Evolutionary conservation across 208 protist species (phyloP).

Genomic region (Trypanosoma vivax): DNA sequence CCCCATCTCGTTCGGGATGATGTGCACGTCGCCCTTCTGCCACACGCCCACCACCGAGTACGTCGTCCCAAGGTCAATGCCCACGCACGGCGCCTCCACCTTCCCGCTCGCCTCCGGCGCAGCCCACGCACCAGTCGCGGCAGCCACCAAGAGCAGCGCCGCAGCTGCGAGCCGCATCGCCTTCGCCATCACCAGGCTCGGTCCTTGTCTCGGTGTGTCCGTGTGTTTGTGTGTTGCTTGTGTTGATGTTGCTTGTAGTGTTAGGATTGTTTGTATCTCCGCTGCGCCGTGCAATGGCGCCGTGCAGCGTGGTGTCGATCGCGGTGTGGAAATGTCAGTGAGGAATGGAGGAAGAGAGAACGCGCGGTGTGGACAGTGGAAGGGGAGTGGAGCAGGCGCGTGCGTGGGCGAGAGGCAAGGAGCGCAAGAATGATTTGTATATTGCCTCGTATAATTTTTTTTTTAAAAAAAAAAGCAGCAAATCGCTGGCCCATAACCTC

Average conservation of each 20-base stretch:
- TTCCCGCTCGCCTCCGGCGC: conserved; percentile 59
- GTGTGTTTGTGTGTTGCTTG: neutral
- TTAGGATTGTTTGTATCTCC: conserved; percentile 57
- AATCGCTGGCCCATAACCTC: no score
- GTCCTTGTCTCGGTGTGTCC: conserved; percentile 89
- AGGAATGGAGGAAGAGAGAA: no score
- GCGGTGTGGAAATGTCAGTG: no score
- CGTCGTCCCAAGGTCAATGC: conserved; percentile 2
- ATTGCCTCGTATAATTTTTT: neutral
- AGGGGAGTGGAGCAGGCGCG: no score
- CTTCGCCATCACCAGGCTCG: conserved; percentile 37
- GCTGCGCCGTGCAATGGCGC: conserved; percentile 52
- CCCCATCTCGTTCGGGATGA: conserved; percentile 7
- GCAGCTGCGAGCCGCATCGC: conserved; percentile 7
- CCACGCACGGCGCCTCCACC: conserved; percentile 82
- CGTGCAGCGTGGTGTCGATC: neutral
- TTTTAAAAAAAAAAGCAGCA: neutral
- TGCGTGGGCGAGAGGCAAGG: no score
- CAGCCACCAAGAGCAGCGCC: conserved; percentile 11
- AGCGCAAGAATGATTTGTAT: neutral
- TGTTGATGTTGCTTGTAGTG: neutral
- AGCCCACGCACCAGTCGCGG: conserved; percentile 19
- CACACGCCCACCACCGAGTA: conserved; percentile 4
- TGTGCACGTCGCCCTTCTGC: conserved; percentile 6
- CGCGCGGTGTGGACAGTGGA: no score